Evolutionary conservation across 2,329 filamentous ascomycete species (phyloP), one percentile per base, ranked within the genome.

Genomic region (Epichloe elymi): DNA sequence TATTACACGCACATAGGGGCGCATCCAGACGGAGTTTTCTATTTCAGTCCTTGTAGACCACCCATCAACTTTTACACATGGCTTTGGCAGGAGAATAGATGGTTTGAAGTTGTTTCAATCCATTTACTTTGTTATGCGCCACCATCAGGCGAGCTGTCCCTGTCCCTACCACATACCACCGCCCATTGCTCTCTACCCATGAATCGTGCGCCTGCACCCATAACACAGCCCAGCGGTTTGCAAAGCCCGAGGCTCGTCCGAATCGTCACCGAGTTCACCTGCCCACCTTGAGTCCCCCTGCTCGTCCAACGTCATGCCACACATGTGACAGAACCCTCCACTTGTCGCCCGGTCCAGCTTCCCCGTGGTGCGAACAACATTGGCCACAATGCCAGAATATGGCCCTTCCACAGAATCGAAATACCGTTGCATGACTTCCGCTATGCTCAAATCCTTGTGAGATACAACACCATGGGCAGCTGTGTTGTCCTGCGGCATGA

Each of bases 351-450:
- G 69, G 44, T 82, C 73, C 40, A 97, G 74, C 67, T 94, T 95
- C 48, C 82, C 83, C n/a, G 86, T 84, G 36, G 91, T 98, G 55
- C 88, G 81, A 5, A 96, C 91, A 10, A 98, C 93, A 64, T 98
- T 98, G 35, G 90, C 85, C 57, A 98, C 90, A 51, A 97, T 88
- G 51, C 86, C 88, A 3, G 90, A 87, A 61, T 94, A 96, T 53
- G 85, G 85, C 57, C 81, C 79, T 63, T 95, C 90, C 15, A 95
- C 66, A 39, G 88, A 40, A 57, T 81, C 79, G 61, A 98, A 95
- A 65, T 96, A 98, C 52, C 88, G 83, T 52, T 76, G 71, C 83
- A 97, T 90, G 50, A 98, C 78, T 58, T 90, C 85, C 62, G 96
- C 89, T 60, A 98, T 96, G 44, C 88, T 94, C 44, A 88, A 77